Evolutionary conservation across 2,329 filamentous ascomycete species (phyloP).

Genomic region (Magnaporthiopsis incrustans): DNA sequence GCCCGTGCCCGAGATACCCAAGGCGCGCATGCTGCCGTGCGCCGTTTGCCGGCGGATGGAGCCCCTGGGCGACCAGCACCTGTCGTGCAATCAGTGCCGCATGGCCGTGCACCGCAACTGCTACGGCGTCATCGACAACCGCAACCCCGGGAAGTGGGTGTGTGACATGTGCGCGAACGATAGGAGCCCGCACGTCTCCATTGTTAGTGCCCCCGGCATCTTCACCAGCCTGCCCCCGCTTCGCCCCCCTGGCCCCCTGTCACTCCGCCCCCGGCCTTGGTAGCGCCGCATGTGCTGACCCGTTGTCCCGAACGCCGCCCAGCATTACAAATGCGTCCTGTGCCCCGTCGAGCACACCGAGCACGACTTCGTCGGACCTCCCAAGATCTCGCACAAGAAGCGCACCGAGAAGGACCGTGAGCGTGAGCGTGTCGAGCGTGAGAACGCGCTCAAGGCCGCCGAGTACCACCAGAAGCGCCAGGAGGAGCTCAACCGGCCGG

Average conservation of each 20-base stretch:
- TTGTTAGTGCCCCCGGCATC: slow-evolving; percentile 30
- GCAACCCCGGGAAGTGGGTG: slow-evolving; percentile 72
- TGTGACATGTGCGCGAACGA: slow-evolving; percentile 97
- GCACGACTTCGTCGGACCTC: slow-evolving; percentile 75
- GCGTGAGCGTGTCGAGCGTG: slow-evolving; percentile 77
- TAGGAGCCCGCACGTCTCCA: slow-evolving; percentile 84
- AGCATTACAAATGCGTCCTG: slow-evolving; percentile 81
- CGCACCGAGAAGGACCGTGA: slow-evolving; percentile 81
- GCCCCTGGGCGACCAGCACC: slow-evolving; percentile 59
- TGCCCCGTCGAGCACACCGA: slow-evolving; percentile 78
- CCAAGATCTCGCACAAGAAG: slow-evolving; percentile 80
- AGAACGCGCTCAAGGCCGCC: slow-evolving; percentile 69
- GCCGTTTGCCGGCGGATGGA: slow-evolving; percentile 74
- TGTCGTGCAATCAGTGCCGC: slow-evolving; percentile 80
- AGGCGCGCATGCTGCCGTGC: slow-evolving; percentile 72
- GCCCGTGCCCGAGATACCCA: slow-evolving; percentile 66
- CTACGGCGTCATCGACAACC: slow-evolving; percentile 73
- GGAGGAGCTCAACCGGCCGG: slow-evolving; percentile 72
- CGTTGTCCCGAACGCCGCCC: slow-evolving; percentile 27
- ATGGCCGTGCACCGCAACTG: slow-evolving; percentile 87
- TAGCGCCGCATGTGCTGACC: slow-evolving; percentile 7
- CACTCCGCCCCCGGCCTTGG: slow-evolving; percentile 6
- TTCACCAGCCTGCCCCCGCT: slow-evolving; percentile 6
- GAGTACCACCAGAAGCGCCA: slow-evolving; percentile 81
- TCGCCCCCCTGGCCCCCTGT: slow-evolving; percentile 2